Base-by-base conservation (phyloP, 495 filamentous ascomycete species). In the Penicillium malachiteum region DNA sequence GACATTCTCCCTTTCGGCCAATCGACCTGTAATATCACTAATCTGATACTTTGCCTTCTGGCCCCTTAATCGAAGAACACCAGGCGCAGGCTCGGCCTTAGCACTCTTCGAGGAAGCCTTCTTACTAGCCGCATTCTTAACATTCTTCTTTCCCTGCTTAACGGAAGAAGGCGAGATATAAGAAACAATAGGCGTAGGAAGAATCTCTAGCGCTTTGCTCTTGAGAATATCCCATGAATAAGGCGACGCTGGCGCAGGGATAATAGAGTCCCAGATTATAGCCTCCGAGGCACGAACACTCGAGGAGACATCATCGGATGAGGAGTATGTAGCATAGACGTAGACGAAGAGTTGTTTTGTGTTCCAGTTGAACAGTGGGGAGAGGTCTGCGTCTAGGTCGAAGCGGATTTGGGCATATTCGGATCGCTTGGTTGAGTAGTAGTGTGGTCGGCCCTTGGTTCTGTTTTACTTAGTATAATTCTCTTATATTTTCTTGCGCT, bases 321-420 rank as follows among this genome's bases (percentile, higher is more conserved):
- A 80, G 48, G 92, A 88, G 81, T 93, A 98, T 21, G 84, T 84
- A 34, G 92, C 92, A 47, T 89, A 89, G 45, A 98, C 84, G 81
- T 94, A 98, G 71, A 95, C 84, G 75, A 97, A 99, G 62, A 97
- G 73, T 73, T 97, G 91, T 73, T 99, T 99, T n/a, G 94, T 99
- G 78, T 99, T 99, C 95, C 95, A 99, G 73, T 88, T 96, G 85
- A 96, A 97, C 64, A 99, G 87, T 30, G 88, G 86, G 52, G 85
- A 84, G 48, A 98, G 82, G 74, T 98, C 93, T 35, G 85, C 83
- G 64, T 96, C 87, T 17, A 97, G 84, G 62, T 93, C 89, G 80
- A 98, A 97, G 62, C 86, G 88, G 69, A 98, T 87, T 64, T 93
- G 83, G 57, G 92, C 93, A 70, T 96, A 96, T 74, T 98, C 93